Evolutionary conservation across 2,329 filamentous ascomycete species (phyloP), one percentile per base, ranked within the genome.

Genomic region (Ascochyta viciae-villosae): DNA sequence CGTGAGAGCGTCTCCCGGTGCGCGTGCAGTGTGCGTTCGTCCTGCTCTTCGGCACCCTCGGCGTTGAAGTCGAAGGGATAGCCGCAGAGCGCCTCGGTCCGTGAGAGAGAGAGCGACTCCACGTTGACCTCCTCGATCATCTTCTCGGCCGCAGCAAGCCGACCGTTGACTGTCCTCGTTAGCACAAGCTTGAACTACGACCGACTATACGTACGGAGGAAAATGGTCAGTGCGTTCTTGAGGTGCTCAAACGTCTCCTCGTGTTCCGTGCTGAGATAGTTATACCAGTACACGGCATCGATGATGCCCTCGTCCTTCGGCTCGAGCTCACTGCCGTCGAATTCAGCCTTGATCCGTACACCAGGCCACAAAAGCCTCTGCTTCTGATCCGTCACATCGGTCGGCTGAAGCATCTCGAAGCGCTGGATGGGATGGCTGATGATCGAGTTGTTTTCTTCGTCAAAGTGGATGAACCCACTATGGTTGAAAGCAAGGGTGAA

Each of bases 261-360:
- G 27, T 62, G 62, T 9, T 74, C 64, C n/a, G 85, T 88, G 45
- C 89, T 85, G 8, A 94, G 84, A 52, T 91, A 83, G 54, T 91
- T 79, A 72, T 94, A 88, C 93, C 94, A 98, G 70, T 96, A 90
- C 56, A 97, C 78, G 34, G 90, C 87, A 53, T 89, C 85, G 41
- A 97, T 91, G 47, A 96, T 82, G 31, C 89, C 85, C 60, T 94
- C 88, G 56, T 89, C 85, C 39, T 82, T 76, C 7, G 86, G 81
- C 2, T 86, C 85, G 4, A 88, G 87, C 49, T 58, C 48, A 13
- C 55, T 48, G 2, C 68, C 61, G 48, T 93, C 85, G 68, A 96
- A 90, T 57, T 89, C 86, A 6, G 83, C 79, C 70, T 83, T 87
- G 51, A 96, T 84, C n/a, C 84, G 81, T 31, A 87, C 84, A 26